Evolutionary conservation across 805 yeast genomes (phyloP).

Genomic region (Suhomyces pyralidae): DNA sequence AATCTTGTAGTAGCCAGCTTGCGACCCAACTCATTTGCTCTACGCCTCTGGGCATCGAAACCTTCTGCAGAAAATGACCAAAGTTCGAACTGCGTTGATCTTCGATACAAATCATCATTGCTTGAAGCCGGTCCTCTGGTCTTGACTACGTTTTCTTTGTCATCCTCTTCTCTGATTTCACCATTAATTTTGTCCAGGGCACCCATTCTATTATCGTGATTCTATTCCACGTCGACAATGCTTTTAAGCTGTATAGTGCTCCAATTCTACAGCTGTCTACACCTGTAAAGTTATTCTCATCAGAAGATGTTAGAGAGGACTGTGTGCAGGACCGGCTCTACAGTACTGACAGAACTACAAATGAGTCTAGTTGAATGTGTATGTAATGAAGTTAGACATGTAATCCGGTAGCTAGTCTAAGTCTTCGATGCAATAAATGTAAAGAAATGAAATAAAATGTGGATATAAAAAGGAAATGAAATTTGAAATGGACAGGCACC

Average conservation of each 20-base stretch:
- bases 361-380: not conserved
- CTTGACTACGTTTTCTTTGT: not conserved
- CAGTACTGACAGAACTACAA: not conserved
- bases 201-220: not conserved
- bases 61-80: slow-evolving; percentile 79
- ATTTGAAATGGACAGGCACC: not conserved
- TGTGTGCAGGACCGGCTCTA: not conserved
- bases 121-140: slow-evolving; percentile 30
- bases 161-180: not conserved
- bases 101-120: slow-evolving; percentile 83
- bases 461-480: not conserved
- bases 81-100: slow-evolving; percentile 75
- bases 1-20: slow-evolving; percentile 31
- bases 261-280: not conserved
- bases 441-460: not conserved
- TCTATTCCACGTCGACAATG: not conserved
- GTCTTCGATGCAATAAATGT: not conserved
- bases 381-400: not conserved
- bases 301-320: not conserved
- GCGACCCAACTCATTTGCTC: slow-evolving; percentile 57
- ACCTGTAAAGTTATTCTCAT: not conserved
- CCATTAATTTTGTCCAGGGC: not conserved
- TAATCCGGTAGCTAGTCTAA: not conserved
- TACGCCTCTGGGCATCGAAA: slow-evolving; percentile 46
- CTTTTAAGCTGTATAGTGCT: not conserved